Percentiles rank a stretch among this genome's conserved stretches.
These are phyloP conservation scores for Amanita brunnescens DNA, from an alignment of 768 basidiomycete species.

Conservation along the genomic window DNA sequence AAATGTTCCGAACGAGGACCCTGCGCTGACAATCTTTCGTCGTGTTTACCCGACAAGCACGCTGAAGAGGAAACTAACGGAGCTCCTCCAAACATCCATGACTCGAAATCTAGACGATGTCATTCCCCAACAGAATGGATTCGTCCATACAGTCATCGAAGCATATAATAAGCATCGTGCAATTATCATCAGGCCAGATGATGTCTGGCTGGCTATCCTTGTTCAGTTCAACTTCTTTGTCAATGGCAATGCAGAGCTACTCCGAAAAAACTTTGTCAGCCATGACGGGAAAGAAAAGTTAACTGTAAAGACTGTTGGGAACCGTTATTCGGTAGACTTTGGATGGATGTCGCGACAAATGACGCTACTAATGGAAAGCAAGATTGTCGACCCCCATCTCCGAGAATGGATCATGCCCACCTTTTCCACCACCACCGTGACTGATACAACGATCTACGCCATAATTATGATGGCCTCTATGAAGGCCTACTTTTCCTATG, in stretches of 20 bases:
- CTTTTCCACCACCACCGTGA: too few relatives aligned
- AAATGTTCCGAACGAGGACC: background rate
- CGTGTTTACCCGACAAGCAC: background rate
- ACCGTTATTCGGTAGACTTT: constrained; percentile 18
- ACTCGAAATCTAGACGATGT: constrained; percentile 3
- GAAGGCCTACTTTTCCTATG: too few relatives aligned
- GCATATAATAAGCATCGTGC: constrained; percentile 24
- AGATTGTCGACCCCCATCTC: too few relatives aligned
- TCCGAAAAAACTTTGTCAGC: constrained; percentile 19
- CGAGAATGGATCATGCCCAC: too few relatives aligned
- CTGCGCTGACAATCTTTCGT: background rate
- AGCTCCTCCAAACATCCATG: constrained; percentile 1
- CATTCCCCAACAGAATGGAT: constrained; percentile 22
- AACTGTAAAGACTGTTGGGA: background rate
- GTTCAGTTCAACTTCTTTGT: constrained; percentile 24
- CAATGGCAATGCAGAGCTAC: constrained; percentile 19
- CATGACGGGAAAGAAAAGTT: constrained; percentile 17
- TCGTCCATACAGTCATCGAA: constrained; percentile 26
- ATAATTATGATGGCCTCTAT: too few relatives aligned
- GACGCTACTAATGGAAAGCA: constrained; percentile 6
- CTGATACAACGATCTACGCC: too few relatives aligned
- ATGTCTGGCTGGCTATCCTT: constrained; percentile 26
- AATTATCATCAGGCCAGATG: constrained; percentile 13
- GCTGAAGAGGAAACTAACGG: background rate
- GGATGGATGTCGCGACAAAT: constrained; percentile 19